A percentile compares a stretch with the other conserved stretches of the same genome.
These are phyloP conservation scores for Fusarium napiforme DNA, from an alignment of 2,329 filamentous ascomycete genomes.

Conservation along the genomic window DNA sequence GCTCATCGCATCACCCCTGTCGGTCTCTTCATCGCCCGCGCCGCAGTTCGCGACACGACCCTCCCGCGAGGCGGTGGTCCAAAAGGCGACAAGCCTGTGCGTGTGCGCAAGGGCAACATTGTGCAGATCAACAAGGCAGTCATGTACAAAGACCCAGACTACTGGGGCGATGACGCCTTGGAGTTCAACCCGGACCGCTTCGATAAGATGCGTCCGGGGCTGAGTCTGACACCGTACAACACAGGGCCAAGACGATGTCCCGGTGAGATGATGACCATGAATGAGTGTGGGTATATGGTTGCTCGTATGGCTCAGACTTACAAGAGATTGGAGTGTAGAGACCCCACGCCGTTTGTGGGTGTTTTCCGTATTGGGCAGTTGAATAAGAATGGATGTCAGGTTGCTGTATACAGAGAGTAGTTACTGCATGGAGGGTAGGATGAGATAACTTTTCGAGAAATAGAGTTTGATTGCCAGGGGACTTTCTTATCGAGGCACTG, in stretches of 20 bases:
- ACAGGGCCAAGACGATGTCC: slow-evolving; percentile 3
- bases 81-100: background rate
- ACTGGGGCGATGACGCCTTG: slow-evolving; percentile 3
- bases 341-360: background rate
- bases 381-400: slow-evolving; percentile 4
- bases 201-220: background rate
- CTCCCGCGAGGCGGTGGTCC: slow-evolving; percentile 2
- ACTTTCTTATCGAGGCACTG: background rate
- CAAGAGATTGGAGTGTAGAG: background rate
- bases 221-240: background rate
- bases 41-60: background rate
- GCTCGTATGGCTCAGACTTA: slow-evolving; percentile 1
- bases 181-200: slow-evolving; percentile 2
- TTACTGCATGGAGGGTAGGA: background rate
- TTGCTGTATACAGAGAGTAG: background rate
- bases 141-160: slow-evolving; percentile 7
- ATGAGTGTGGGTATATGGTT: slow-evolving; percentile 7
- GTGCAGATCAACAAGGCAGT: slow-evolving; percentile 8
- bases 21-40: slow-evolving; percentile 3
- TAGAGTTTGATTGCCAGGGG: background rate
- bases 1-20: slow-evolving; percentile 5
- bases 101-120: background rate
- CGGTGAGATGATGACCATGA: slow-evolving; percentile 7
- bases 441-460: rapidly evolving
- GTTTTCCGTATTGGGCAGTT: slow-evolving; percentile 15